Evolutionary conservation across 2,329 filamentous ascomycete genomes (phyloP).

Genomic region (Teratosphaeria zuluensis): DNA sequence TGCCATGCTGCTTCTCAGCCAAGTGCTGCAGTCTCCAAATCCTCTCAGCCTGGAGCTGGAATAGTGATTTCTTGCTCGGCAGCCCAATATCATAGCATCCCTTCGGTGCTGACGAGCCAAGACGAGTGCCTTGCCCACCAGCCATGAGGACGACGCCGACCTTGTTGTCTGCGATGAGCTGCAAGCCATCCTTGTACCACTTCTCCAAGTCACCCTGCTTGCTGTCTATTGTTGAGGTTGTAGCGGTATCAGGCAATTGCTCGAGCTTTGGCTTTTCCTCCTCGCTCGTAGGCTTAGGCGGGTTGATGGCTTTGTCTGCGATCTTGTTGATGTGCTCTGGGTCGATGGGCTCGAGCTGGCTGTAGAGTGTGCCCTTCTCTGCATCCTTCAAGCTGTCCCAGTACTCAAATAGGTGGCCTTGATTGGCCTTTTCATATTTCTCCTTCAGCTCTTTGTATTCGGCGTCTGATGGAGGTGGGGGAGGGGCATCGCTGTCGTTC

Average conservation of each 20-base stretch:
- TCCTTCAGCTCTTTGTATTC: slow-evolving; percentile 58
- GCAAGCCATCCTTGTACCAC: slow-evolving; percentile 69
- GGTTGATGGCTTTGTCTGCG: slow-evolving; percentile 70
- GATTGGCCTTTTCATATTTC: slow-evolving; percentile 63
- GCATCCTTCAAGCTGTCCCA: slow-evolving; percentile 65
- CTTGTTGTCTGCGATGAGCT: slow-evolving; percentile 57
- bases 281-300: slow-evolving; percentile 51
- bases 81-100: slow-evolving; percentile 96
- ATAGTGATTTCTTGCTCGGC: slow-evolving; percentile 84
- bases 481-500: slow-evolving; percentile 26
- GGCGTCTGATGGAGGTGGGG: slow-evolving; percentile 50
- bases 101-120: slow-evolving; percentile 92
- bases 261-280: slow-evolving; percentile 54
- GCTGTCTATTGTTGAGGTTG: slow-evolving; percentile 86
- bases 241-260: slow-evolving; percentile 76
- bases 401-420: slow-evolving; percentile 78
- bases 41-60: slow-evolving; percentile 94
- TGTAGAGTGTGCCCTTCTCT: slow-evolving; percentile 70
- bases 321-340: slow-evolving; percentile 81
- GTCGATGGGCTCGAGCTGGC: slow-evolving; percentile 74
- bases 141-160: slow-evolving; percentile 91
- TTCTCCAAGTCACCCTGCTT: slow-evolving; percentile 63
- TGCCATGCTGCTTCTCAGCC: slow-evolving; percentile 59
- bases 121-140: slow-evolving; percentile 86
- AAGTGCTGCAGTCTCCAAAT: slow-evolving; percentile 79